Conservation (phyloP, 202 grass and related monocot genomes). For the Bolboschoenoplectus hybrid region DNA sequence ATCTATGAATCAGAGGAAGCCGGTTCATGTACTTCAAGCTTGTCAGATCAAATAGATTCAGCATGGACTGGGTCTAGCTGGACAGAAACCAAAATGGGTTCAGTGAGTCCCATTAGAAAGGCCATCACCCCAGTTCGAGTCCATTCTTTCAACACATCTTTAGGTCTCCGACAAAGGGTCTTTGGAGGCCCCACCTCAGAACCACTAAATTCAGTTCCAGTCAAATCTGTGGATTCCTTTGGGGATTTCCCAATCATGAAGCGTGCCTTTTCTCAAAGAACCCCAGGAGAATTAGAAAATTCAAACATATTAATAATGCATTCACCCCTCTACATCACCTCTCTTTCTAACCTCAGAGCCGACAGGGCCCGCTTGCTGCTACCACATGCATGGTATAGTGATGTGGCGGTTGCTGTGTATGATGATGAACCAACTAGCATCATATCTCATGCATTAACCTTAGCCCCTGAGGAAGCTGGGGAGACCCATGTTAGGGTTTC, state of each 20-base stretch:
- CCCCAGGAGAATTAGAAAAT: constrained; percentile 56
- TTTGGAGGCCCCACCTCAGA: constrained; percentile 50
- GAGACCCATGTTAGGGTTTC: constrained; percentile 66
- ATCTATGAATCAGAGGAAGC: constrained; percentile 45
- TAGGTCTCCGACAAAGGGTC: constrained; percentile 56
- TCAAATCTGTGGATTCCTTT: constrained; percentile 59
- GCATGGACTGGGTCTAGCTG: constrained; percentile 77
- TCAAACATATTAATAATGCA: constrained; percentile 54
- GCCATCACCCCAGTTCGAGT: constrained; percentile 59
- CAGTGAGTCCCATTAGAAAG: constrained; percentile 49
- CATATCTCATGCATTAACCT: constrained; percentile 73
- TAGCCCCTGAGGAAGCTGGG: constrained; percentile 51
- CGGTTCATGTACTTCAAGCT: constrained; percentile 65
- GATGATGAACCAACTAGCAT: constrained; percentile 88
- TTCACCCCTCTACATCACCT: constrained; percentile 59
- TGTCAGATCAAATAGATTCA: constrained; percentile 89
- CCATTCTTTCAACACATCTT: constrained; percentile 76
- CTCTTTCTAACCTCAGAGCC: constrained; percentile 50
- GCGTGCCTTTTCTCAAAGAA: constrained; percentile 73
- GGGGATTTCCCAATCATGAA: constrained; percentile 64
- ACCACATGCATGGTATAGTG: constrained; percentile 55
- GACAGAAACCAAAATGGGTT: constrained; percentile 41
- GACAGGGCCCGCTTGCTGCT: constrained; percentile 72
- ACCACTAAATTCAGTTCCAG: constrained; percentile 52
- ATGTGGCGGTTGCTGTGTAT: constrained; percentile 76